Evolutionary conservation across 2,329 filamentous ascomycete species (phyloP), one percentile per base, ranked within the genome.

Genomic region (Epichloe hybrida): DNA sequence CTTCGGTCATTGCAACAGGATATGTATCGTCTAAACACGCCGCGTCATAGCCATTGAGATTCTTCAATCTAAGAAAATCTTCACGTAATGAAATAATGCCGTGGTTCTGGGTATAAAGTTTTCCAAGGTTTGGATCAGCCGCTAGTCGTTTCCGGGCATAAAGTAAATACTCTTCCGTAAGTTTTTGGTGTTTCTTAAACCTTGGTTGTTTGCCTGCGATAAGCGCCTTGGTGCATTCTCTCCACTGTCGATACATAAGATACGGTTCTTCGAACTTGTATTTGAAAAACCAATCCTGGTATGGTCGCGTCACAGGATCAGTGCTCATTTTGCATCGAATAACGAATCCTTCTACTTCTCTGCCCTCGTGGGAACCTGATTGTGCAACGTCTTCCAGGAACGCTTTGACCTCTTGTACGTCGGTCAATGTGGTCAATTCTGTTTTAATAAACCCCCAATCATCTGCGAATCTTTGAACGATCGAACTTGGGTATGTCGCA

Each of bases 191-290:
- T 67, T 97, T 97, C 71, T 81, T 90, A 71, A 79, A 86, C 56
- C 77, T 85, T 11, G 90, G 88, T 39, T 79, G 69, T 58, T 80
- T 85, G 13, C 85, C 85, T 1, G 76, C 62, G 57, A 98, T 96
- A 52, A 97, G 69, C 5, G 87, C 79, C 66, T 95, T 97, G 41
- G 93, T 98, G 64, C 87, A 95, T 70, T 98, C 93, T 55, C 93
- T 83, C 93, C 93, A 98, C 70, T 98, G 93, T 23, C 93, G 83
- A 69, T 97, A 98, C 88, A 98, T 94, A 54, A 98, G 72, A 64
- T 98, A 98, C 0, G 93, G 93, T 69, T 98, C 93, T 63, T 98
- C 93, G 54, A 98, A 98, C 71, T 98, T 98, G 79, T 90, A 98
- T 69, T 98, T 98, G 82, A 98, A 98, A 69, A 98, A 98, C 93